Evolutionary conservation across 1,139 yeast species (phyloP).

Genomic region (Tardiomyces digboiensis): DNA sequence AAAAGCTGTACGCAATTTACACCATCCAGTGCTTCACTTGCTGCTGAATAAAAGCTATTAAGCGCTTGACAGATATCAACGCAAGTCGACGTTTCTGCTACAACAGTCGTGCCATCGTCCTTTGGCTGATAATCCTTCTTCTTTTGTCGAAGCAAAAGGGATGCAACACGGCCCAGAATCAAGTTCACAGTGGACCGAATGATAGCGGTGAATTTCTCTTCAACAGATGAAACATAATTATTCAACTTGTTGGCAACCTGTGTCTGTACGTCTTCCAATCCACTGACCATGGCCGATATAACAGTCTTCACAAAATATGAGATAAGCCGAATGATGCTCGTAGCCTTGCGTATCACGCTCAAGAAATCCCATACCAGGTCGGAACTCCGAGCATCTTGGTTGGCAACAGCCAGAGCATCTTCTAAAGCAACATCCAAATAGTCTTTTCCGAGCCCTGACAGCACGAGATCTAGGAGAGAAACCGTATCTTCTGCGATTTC

Average conservation of each 20-base stretch:
- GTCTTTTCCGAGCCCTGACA: slow-evolving; percentile 62
- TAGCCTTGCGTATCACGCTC: slow-evolving; percentile 8
- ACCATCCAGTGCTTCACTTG: slow-evolving; percentile 35
- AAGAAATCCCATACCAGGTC: slow-evolving; percentile 10
- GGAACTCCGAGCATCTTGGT: slow-evolving; percentile 7
- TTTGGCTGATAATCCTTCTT: slow-evolving; percentile 49
- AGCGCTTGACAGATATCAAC: slow-evolving; percentile 50
- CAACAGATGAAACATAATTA: slow-evolving; percentile 57
- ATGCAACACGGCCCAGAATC: slow-evolving; percentile 16
- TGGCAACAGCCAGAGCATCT: slow-evolving; percentile 31
- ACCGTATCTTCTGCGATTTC: slow-evolving; percentile 56
- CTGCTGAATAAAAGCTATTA: slow-evolving; percentile 27
- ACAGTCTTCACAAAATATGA: slow-evolving; percentile 67
- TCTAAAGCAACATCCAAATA: slow-evolving; percentile 73
- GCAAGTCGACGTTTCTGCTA: slow-evolving; percentile 52
- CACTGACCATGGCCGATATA: slow-evolving; percentile 61
- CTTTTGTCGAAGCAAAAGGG: slow-evolving; percentile 50
- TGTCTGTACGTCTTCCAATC: slow-evolving; percentile 43
- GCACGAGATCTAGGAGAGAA: slow-evolving; percentile 56
- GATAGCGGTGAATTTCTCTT: slow-evolving; percentile 57
- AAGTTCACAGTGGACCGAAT: slow-evolving; percentile 48
- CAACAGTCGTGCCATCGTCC: slow-evolving; percentile 40
- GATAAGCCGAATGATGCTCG: slow-evolving; percentile 45
- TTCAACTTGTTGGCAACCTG: slow-evolving; percentile 57
- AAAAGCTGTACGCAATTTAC: slow-evolving; percentile 46